phyloP scores from a whole-genome alignment of 257 asterid species.

The Solanum ossicruentum region DNA sequence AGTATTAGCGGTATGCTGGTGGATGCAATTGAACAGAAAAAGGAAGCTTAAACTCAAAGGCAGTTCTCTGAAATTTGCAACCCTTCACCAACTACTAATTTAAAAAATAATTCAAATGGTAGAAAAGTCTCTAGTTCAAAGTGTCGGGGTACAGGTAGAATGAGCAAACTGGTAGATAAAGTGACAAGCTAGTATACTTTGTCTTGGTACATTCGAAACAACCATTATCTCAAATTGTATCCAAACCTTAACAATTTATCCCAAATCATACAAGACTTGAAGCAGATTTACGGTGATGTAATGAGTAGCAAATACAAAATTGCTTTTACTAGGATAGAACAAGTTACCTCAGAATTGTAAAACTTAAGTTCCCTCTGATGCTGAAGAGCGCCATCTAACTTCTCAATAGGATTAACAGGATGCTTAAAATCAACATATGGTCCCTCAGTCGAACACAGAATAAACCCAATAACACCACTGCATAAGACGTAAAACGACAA shows the following conservation, averaged over 20 bases:
- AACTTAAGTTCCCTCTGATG: slow-evolving; percentile 55
- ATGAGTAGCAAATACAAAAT: not conserved
- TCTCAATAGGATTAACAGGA: slow-evolving; percentile 90
- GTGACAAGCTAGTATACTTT: not conserved
- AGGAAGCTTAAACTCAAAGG: not conserved
- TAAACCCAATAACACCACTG: slow-evolving; percentile 87
- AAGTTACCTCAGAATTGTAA: slow-evolving; percentile 81
- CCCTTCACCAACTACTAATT: not conserved
- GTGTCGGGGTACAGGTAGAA: not conserved
- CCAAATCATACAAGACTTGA: not conserved
- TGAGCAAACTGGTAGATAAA: not conserved
- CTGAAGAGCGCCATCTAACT: slow-evolving; percentile 56
- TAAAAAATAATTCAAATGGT: not conserved
- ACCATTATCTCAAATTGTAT: not conserved
- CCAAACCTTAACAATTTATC: not conserved
- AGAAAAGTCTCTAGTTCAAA: not conserved
- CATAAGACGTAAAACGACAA: slow-evolving; percentile 3
- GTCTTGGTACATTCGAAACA: not conserved
- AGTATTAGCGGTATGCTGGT: not conserved
- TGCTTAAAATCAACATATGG: slow-evolving; percentile 70
- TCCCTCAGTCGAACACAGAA: slow-evolving; percentile 81
- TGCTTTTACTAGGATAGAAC: not conserved
- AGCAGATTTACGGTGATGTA: not conserved
- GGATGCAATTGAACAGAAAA: not conserved
- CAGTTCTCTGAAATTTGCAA: not conserved